These are phyloP conservation scores for Kwoniella bestiolae DNA, from an alignment of 768 basidiomycete genomes.

Conservation along the genomic window DNA sequence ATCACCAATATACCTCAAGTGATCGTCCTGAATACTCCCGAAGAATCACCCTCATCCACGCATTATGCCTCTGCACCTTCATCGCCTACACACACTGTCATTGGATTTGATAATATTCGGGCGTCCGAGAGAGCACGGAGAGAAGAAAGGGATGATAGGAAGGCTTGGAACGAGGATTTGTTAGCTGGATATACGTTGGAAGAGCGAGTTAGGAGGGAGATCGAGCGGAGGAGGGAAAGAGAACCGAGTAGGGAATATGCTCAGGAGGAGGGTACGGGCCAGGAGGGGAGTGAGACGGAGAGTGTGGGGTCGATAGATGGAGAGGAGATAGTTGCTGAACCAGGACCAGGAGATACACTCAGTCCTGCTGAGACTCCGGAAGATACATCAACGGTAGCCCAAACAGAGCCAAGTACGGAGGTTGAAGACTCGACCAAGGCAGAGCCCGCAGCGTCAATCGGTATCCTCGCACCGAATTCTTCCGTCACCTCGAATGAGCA, in stretches of 20 bases:
- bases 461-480: too few relatives aligned
- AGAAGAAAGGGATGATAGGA: constrained; percentile 41
- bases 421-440: too few relatives aligned
- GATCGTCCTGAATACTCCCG: neutral
- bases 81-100: constrained; percentile 26
- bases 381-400: neutral
- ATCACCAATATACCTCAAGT: constrained; percentile 9
- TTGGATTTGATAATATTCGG: constrained; percentile 6
- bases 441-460: too few relatives aligned
- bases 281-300: neutral
- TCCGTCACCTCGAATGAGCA: too few relatives aligned
- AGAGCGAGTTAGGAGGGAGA: constrained; percentile 46
- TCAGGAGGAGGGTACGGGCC: neutral
- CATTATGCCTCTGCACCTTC: constrained; percentile 37
- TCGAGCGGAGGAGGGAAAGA: constrained; percentile 28
- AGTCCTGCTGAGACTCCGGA: neutral
- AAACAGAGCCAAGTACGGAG: too few relatives aligned
- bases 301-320: neutral
- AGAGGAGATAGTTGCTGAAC: neutral
- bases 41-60: constrained; percentile 23
- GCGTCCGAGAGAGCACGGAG: constrained; percentile 3
- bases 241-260: neutral
- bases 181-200: constrained; percentile 49
- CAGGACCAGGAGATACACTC: neutral
- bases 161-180: constrained; percentile 51